These are phyloP conservation scores for Hypoxylon trugodes DNA, from an alignment of 495 filamentous ascomycete species.

Conservation along the genomic window DNA sequence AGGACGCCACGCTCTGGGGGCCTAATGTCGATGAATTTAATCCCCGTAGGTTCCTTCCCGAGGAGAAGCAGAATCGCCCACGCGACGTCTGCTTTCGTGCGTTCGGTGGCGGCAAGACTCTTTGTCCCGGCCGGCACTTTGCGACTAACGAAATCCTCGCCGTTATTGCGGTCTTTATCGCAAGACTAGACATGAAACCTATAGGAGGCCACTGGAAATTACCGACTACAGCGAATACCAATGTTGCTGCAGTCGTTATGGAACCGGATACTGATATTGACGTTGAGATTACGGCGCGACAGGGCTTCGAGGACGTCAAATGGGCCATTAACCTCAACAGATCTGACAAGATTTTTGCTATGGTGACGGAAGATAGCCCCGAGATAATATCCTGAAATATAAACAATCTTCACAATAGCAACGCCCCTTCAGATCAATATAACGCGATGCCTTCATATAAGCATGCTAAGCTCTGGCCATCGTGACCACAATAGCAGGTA, in stretches of 20 bases:
- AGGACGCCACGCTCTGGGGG: constrained; percentile 22
- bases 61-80: constrained; percentile 9
- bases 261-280: constrained; percentile 44
- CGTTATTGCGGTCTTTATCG: constrained; percentile 33
- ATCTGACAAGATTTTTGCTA: constrained; percentile 29
- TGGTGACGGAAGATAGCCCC: constrained; percentile 31
- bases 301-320: constrained; percentile 35
- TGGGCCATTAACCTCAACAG: constrained; percentile 30
- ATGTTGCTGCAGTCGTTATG: constrained; percentile 38
- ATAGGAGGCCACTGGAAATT: constrained; percentile 24
- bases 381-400: too few relatives aligned
- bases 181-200: constrained; percentile 38
- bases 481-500: too few relatives aligned
- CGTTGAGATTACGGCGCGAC: constrained; percentile 38
- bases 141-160: constrained; percentile 39
- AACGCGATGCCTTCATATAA: too few relatives aligned
- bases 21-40: constrained; percentile 32
- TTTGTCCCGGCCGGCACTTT: constrained; percentile 44
- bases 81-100: constrained; percentile 39
- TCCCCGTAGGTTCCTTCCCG: constrained; percentile 35
- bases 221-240: constrained; percentile 37
- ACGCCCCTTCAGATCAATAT: too few relatives aligned
- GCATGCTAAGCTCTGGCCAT: too few relatives aligned
- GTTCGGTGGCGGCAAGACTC: constrained; percentile 38
- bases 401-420: too few relatives aligned